Conservation (phyloP, 345 rosid species). For the Cardiospermum halicacabum region DNA sequence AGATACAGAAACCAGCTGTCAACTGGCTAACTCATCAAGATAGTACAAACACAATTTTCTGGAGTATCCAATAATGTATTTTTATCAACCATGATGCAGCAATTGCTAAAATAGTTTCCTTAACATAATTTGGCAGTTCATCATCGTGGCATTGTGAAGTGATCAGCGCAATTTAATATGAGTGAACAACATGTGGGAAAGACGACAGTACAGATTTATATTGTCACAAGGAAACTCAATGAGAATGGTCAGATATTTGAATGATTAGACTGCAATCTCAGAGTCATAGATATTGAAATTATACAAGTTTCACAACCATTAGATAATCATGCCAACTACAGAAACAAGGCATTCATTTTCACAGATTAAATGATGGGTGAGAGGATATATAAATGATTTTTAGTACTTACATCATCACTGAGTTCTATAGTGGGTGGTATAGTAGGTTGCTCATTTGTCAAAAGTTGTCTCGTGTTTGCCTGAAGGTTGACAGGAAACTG, state of each 20-base stretch:
- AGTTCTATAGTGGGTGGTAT: slow-evolving; percentile 5
- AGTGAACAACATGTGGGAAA: background rate
- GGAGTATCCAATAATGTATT: background rate
- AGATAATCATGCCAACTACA: background rate
- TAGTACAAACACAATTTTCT: background rate
- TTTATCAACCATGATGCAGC: background rate
- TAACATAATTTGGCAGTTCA: background rate
- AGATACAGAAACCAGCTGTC: background rate
- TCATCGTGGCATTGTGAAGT: background rate
- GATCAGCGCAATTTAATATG: background rate
- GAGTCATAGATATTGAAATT: background rate
- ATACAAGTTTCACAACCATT: background rate
- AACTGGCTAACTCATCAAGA: background rate
- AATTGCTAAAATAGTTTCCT: background rate
- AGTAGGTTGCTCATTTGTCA: slow-evolving; percentile 16
- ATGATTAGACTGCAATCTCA: background rate
- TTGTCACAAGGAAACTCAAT: background rate
- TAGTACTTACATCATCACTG: slow-evolving; percentile 30
- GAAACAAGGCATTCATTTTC: too few species aligned
- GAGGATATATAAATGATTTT: background rate
- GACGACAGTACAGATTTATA: background rate
- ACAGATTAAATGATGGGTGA: too few species aligned
- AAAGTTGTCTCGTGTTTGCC: slow-evolving; percentile 10
- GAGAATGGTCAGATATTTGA: background rate
- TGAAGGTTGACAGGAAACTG: slow-evolving; percentile 17